Base-by-base conservation (phyloP, 495 filamentous ascomycete species). In the Penicillium arizonense region DNA sequence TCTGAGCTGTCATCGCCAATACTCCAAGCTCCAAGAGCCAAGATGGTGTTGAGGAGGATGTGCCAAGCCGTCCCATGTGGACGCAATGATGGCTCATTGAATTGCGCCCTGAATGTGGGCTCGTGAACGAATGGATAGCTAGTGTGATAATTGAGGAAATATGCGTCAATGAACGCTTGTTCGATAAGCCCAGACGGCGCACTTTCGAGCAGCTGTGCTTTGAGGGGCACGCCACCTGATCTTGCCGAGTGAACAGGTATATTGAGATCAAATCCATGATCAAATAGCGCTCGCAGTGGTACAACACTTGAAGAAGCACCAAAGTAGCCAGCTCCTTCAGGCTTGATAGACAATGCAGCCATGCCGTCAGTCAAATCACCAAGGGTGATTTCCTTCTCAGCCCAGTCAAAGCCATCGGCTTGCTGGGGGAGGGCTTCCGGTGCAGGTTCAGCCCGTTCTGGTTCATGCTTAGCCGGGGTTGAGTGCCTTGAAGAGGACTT, bases 51-150 rank as follows among this genome's bases (percentile, higher is more conserved):
- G 23, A 80, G 63, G 0, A 82, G 61, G 36, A 81, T 72, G 39
- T 80, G 72, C 78, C 78, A 81, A n/a, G 76, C 66, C 24, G 68
- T 73, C 13, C 70, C 69, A 47, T 78, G 71, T 13, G 76, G 78
- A 4, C 77, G 74, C 2, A 74, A 63, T 23, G 75, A 74, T 13
- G 77, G 72, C n/a, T 77, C 77, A 39, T 73, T 65, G 37, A 78
- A 81, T 48, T 83, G 80, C 3, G 79, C 77, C 35, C 78, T 67
- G 47, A 83, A 83, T 4, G 75, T 77, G 3, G 73, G 66, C 56
- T 83, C 80, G 47, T 83, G 78, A 14, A 83, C 60, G 43, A 83
- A 76, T 7, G 80, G 79, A 55, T 83, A 83, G 40, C 72, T 77
- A 9, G 66, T 65, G 51, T 83, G 78, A 53, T 82, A 83, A 34